Conservation (phyloP, 192 early-diverging fungal species). For the Diversispora epigaea region DNA sequence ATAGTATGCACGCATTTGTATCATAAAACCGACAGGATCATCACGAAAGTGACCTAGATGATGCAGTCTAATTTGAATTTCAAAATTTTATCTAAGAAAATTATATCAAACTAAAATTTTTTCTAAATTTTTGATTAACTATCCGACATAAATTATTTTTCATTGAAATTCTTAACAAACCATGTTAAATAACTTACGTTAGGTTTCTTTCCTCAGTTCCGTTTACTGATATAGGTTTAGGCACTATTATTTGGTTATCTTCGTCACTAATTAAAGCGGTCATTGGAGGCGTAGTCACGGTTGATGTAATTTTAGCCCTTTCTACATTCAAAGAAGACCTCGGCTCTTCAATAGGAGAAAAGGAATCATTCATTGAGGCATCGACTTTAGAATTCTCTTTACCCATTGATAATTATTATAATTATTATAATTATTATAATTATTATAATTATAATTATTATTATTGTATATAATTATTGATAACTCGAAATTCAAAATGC, state of each 20-base stretch:
- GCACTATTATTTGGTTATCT: not conserved
- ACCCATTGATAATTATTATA: not conserved
- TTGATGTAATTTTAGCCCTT: conserved; percentile 14
- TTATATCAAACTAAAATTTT: not conserved
- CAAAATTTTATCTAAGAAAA: not conserved
- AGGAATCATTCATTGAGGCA: not conserved
- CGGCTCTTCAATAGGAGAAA: conserved; percentile 22
- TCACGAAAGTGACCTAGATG: conserved; percentile 59
- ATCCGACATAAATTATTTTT: not conserved
- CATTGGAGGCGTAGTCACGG: conserved; percentile 20
- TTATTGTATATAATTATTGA: too few relatives aligned
- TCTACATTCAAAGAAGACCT: conserved; percentile 3
- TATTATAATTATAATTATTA: too few relatives aligned
- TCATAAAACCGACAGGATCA: conserved; percentile 72
- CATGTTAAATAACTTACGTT: conserved; percentile 15
- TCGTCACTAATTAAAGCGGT: conserved; percentile 1
- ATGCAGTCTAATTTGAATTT: conserved; percentile 36
- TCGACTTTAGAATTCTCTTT: conserved; percentile 12
- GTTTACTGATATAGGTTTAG: conserved; percentile 1
- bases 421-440: too few relatives aligned
- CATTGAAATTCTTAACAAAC: not conserved
- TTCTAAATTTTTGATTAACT: not conserved
- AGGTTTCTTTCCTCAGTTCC: conserved; percentile 25
- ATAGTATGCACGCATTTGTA: conserved; percentile 55
- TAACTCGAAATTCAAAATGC: too few relatives aligned